Percentiles rank a stretch among this genome's conserved stretches.
Evolutionary conservation across 2,329 filamentous ascomycete genomes (phyloP).

Genomic region (Sporothrix inflata): DNA sequence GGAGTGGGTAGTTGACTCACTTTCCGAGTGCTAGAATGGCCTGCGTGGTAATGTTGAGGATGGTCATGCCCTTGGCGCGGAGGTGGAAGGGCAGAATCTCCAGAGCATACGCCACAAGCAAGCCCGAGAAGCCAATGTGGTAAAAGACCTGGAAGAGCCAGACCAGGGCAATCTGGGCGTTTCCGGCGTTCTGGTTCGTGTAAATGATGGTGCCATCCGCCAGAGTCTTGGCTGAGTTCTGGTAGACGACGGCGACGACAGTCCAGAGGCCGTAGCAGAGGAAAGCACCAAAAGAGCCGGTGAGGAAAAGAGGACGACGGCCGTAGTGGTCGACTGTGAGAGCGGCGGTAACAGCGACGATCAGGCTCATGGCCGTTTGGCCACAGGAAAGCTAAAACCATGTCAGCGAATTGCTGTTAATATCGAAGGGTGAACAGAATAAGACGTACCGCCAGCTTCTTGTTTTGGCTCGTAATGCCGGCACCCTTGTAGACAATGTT

Average conservation of each 20-base stretch:
- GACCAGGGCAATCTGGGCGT: conserved; percentile 60
- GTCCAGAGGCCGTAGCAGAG: conserved; percentile 55
- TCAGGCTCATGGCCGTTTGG: conserved; percentile 61
- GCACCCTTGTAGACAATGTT: conserved; percentile 64
- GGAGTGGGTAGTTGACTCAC: background rate
- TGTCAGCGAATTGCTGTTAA: too few species aligned
- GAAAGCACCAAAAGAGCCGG: conserved; percentile 52
- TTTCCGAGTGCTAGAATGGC: conserved; percentile 31
- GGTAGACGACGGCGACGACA: conserved; percentile 56
- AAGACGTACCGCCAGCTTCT: conserved; percentile 53
- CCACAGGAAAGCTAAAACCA: conserved; percentile 47
- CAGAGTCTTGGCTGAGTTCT: conserved; percentile 43
- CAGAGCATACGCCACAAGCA: conserved; percentile 61
- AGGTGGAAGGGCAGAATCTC: conserved; percentile 63
- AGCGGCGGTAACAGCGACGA: conserved; percentile 59
- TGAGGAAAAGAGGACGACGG: conserved; percentile 58
- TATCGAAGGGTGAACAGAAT: too few species aligned
- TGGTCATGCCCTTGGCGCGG: conserved; percentile 54
- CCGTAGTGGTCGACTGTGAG: conserved; percentile 55
- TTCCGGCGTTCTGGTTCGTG: conserved; percentile 52
- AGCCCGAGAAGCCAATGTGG: conserved; percentile 62
- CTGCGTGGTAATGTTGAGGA: conserved; percentile 34
- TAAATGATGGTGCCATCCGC: conserved; percentile 28
- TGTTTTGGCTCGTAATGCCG: conserved; percentile 60
- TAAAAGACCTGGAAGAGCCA: conserved; percentile 64